Conservation (phyloP, 1,284 basidiomycete genomes). For the Ganoderma leucocontextum region DNA sequence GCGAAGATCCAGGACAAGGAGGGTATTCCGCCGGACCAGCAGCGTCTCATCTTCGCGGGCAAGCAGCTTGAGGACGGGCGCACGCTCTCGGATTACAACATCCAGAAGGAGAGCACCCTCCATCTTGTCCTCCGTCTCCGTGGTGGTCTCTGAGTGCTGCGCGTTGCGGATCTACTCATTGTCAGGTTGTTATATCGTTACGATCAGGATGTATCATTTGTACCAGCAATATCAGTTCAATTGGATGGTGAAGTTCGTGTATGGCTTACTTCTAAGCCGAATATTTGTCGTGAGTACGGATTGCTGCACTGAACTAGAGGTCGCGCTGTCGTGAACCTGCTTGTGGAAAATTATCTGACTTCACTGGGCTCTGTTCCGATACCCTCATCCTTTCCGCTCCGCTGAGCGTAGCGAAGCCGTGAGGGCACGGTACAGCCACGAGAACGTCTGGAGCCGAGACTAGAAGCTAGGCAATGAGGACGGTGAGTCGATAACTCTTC, state of each 20-base stretch:
- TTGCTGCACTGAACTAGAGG: no score
- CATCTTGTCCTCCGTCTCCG: slow-evolving; percentile 81
- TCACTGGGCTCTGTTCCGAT: no score
- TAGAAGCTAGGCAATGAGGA: no score
- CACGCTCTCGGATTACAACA: slow-evolving; percentile 56
- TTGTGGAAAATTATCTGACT: no score
- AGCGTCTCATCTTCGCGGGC: slow-evolving; percentile 40
- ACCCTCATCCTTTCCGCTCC: no score
- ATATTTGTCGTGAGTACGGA: background rate
- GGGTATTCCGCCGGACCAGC: slow-evolving; percentile 40
- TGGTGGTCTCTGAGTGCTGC: slow-evolving; percentile 59
- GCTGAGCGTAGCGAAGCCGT: no score
- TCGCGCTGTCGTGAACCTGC: no score
- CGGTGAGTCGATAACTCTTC: no score
- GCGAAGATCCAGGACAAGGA: slow-evolving; percentile 42
- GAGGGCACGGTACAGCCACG: no score
- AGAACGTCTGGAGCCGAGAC: no score
- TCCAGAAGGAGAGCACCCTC: slow-evolving; percentile 73
- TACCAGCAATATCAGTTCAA: slow-evolving; percentile 19
- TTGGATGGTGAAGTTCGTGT: slow-evolving; percentile 20
- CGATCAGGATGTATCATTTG: slow-evolving; percentile 27
- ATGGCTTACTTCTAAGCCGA: background rate
- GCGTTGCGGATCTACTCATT: background rate
- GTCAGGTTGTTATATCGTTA: slow-evolving; percentile 17
- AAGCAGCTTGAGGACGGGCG: slow-evolving; percentile 41